Percentiles rank a stretch among this genome's conserved stretches.
phyloP scores from a whole-genome alignment of 768 basidiomycete species.

The Melanogaster broomeanus region DNA sequence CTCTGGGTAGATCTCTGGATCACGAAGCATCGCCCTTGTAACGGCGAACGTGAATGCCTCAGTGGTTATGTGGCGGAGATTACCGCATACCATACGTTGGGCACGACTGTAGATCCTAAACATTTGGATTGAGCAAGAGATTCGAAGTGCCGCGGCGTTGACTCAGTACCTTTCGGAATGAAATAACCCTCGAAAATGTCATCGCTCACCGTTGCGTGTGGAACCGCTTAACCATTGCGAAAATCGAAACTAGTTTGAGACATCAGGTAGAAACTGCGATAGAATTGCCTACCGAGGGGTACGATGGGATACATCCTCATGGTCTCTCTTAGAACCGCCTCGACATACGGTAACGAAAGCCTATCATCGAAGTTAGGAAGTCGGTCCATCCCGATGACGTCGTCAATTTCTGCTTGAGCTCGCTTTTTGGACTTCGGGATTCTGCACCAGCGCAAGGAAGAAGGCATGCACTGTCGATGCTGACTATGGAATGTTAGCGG shows the following conservation, averaged over 20 bases:
- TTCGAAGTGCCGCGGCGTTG: too few relatives aligned
- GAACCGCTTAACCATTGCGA: slow-evolving; percentile 8
- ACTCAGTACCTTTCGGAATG: slow-evolving; percentile 44
- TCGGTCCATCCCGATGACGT: slow-evolving; percentile 4
- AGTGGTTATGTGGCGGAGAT: too few relatives aligned
- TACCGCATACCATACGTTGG: not conserved
- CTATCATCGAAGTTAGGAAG: slow-evolving; percentile 3
- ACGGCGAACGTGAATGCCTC: not conserved
- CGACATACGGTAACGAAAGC: slow-evolving; percentile 2
- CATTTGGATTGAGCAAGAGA: not conserved
- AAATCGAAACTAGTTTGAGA: not conserved
- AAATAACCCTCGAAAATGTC: slow-evolving; percentile 43
- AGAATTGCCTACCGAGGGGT: not conserved
- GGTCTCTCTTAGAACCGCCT: slow-evolving; percentile 1
- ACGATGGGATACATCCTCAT: not conserved
- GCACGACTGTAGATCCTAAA: not conserved
- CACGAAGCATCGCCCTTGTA: slow-evolving; percentile 2
- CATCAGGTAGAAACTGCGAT: not conserved
- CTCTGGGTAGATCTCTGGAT: slow-evolving; percentile 7
- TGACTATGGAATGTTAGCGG: not conserved
- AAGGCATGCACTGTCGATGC: not conserved
- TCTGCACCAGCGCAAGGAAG: slow-evolving; percentile 1
- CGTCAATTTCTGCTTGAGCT: slow-evolving; percentile 6
- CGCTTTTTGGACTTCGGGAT: not conserved
- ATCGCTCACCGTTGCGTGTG: slow-evolving; percentile 31